Evolutionary conservation across 2,329 filamentous ascomycete genomes (phyloP).

Genomic region (Samsoniella hepiali): DNA sequence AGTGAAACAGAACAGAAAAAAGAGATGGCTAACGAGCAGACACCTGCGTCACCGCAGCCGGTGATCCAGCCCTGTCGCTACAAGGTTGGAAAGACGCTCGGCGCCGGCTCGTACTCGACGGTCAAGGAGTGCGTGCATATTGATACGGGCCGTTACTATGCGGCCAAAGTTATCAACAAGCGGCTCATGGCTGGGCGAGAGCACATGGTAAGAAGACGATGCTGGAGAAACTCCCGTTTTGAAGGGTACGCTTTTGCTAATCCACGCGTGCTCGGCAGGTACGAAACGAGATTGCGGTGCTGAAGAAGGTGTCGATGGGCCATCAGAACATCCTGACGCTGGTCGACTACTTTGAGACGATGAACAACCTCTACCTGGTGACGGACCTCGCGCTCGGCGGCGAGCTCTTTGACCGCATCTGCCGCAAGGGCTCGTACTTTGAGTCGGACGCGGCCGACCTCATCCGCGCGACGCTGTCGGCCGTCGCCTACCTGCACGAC

Average conservation of each 20-base stretch:
- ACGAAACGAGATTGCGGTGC: conserved; percentile 94
- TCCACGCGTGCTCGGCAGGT: conserved; percentile 52
- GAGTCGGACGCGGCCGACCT: conserved; percentile 95
- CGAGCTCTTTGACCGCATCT: conserved; percentile 97
- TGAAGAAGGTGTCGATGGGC: conserved; percentile 98
- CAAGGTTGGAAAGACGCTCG: conserved; percentile 97
- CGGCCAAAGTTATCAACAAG: conserved; percentile 99
- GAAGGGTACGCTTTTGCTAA: neutral
- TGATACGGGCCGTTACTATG: conserved; percentile 96
- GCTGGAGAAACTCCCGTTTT: neutral
- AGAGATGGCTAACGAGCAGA: conserved; percentile 28
- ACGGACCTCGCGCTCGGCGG: conserved; percentile 95
- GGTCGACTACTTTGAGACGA: conserved; percentile 98
- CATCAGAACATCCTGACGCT: conserved; percentile 97
- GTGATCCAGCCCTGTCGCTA: conserved; percentile 94
- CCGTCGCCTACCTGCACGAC: conserved; percentile 97
- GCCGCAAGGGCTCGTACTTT: conserved; percentile 97
- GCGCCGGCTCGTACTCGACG: conserved; percentile 94
- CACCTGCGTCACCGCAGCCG: conserved; percentile 36
- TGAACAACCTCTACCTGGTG: conserved; percentile 98
- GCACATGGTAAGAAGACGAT: conserved; percentile 72
- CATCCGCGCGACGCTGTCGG: conserved; percentile 89
- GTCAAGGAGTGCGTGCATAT: conserved; percentile 99
- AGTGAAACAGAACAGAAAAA: neutral
- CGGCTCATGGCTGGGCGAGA: conserved; percentile 94